A percentile compares a stretch with the other conserved stretches of the same genome.
Evolutionary conservation across 768 basidiomycete species (phyloP).

Genomic region (Suillus ampliporus): DNA sequence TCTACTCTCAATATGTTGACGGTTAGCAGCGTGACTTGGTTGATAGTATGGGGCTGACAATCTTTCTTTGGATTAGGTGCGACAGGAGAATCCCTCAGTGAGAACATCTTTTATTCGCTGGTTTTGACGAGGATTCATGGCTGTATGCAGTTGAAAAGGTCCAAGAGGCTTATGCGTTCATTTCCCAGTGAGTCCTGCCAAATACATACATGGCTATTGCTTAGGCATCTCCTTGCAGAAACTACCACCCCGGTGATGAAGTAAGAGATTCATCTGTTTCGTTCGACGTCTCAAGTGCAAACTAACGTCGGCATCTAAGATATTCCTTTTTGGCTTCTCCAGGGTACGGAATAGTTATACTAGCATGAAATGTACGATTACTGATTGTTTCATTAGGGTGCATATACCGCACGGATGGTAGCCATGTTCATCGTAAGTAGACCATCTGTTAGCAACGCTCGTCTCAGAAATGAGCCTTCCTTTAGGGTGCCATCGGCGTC

Average conservation of each 20-base stretch:
- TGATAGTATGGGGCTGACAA: background rate
- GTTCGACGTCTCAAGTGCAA: conserved; percentile 8
- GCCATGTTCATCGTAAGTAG: conserved; percentile 68
- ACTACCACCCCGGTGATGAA: conserved; percentile 75
- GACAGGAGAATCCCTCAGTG: conserved; percentile 69
- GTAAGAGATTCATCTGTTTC: conserved; percentile 36
- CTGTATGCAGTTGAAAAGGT: conserved; percentile 65
- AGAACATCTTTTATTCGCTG: background rate
- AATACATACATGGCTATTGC: background rate
- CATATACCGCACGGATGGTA: conserved; percentile 78
- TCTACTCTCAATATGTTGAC: conserved; percentile 65
- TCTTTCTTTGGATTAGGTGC: conserved; percentile 49
- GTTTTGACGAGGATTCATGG: conserved; percentile 10
- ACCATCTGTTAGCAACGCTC: conserved; percentile 11
- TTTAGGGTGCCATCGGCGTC: conserved; percentile 72
- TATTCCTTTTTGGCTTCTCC: conserved; percentile 81
- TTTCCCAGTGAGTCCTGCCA: conserved; percentile 64
- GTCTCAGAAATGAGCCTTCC: background rate
- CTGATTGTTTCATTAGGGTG: conserved; percentile 52
- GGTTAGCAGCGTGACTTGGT: conserved; percentile 43
- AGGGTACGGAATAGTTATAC: conserved; percentile 47
- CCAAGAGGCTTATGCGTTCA: conserved; percentile 81
- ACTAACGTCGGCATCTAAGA: conserved; percentile 44
- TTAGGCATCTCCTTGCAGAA: conserved; percentile 45
- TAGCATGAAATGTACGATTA: background rate